Conservation (phyloP, 139 green algal species). For the Picochlorum sp. region DNA sequence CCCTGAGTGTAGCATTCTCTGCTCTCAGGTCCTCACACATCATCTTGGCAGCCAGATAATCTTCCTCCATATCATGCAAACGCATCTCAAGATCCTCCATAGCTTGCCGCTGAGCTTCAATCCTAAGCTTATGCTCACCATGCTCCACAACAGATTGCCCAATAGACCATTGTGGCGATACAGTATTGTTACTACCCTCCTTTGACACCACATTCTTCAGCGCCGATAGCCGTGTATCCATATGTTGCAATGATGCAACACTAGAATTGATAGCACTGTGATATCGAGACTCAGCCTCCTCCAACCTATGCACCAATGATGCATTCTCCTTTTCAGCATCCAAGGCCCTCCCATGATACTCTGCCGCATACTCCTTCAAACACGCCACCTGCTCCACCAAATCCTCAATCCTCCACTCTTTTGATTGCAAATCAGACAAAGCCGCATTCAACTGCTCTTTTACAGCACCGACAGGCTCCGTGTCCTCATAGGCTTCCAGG, state of each 20-base stretch:
- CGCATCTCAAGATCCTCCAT: background rate
- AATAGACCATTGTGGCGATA: background rate
- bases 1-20: background rate
- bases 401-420: conserved; percentile 25
- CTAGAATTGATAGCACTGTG: background rate
- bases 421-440: conserved; percentile 8
- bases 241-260: background rate
- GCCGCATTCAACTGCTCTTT: background rate
- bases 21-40: background rate
- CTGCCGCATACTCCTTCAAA: conserved; percentile 1
- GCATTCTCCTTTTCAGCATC: background rate
- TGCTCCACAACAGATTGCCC: background rate
- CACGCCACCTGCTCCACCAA: conserved; percentile 2
- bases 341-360: background rate
- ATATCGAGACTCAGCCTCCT: background rate
- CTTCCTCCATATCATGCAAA: background rate
- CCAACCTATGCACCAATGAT: background rate
- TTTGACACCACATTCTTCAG: background rate
- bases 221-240: conserved; percentile 1
- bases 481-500: background rate
- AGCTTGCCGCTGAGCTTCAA: background rate
- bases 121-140: background rate
- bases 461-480: background rate
- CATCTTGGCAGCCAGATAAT: background rate
- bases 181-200: background rate